Conservation (phyloP, 1,284 basidiomycete genomes). For the Apiotrichum gracile region DNA sequence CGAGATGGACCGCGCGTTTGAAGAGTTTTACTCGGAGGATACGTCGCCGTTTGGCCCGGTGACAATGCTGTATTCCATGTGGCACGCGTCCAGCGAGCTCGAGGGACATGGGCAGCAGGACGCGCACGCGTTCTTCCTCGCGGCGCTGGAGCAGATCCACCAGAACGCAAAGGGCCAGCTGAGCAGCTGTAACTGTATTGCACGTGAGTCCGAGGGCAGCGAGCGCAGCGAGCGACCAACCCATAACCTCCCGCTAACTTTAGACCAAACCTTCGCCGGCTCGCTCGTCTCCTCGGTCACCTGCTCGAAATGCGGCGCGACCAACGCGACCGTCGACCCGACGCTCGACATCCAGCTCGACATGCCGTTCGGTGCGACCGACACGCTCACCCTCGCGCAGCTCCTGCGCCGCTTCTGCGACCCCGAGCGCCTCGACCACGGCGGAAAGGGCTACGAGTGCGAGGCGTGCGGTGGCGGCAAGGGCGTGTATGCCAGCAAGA, state of each 20-base stretch:
- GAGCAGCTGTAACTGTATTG: constrained; percentile 72
- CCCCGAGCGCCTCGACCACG: constrained; percentile 34
- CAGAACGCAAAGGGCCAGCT: constrained; percentile 60
- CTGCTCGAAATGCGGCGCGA: constrained; percentile 67
- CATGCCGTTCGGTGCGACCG: constrained; percentile 44
- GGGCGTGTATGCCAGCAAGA: constrained; percentile 60
- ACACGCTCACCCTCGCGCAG: constrained; percentile 24
- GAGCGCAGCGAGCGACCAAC: no score
- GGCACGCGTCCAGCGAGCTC: constrained; percentile 76
- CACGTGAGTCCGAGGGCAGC: constrained; percentile 54
- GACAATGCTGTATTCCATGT: constrained; percentile 76
- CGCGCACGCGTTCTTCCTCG: constrained; percentile 62
- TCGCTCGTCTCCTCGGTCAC: constrained; percentile 81
- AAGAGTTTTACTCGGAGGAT: constrained; percentile 72
- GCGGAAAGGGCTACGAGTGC: constrained; percentile 42
- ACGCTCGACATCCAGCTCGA: constrained; percentile 90
- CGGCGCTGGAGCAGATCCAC: constrained; percentile 76
- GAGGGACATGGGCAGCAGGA: constrained; percentile 84
- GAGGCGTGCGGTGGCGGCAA: constrained; percentile 38
- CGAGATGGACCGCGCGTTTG: constrained; percentile 88
- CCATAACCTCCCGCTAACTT: no score
- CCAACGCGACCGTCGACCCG: constrained; percentile 76
- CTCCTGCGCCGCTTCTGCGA: constrained; percentile 39
- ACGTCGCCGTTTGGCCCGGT: constrained; percentile 72
- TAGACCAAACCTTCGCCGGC: constrained; percentile 78